Evolutionary conservation across 2,329 filamentous ascomycete species (phyloP), one percentile per base, ranked within the genome.

Genomic region (Dactylellina haptotyla): DNA sequence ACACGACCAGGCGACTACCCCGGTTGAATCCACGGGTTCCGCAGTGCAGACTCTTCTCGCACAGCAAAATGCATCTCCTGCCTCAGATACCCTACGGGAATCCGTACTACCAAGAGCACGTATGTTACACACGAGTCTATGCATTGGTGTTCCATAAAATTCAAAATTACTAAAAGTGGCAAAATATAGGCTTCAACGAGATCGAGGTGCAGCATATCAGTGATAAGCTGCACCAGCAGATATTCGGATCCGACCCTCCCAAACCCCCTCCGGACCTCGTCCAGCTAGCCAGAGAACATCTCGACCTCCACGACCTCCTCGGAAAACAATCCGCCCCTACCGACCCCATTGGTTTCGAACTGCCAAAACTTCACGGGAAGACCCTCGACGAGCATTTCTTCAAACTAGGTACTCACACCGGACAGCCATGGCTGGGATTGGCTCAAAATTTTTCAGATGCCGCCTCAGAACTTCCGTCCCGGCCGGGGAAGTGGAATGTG

Each of bases 151-250:
- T 12, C 18, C 1, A 2, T 28, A 2, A 20, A 23, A 6, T 23
- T 26, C 4, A 45, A n/a, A 20, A 9, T 20, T 9, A n/a, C 3
- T 41, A 4, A 12, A 16, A 41, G 6, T 41, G 9, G 12, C 32
- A 12, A 4, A 82, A 85, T 30, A 25, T 92, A 53, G 88, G 95
- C 76, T 92, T 90, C 83, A 99, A 96, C 82, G 91, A 96, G 77
- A 93, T 99, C 78, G 92, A 92, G 59, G 92, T 99, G 39, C 95
- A 99, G 82, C 94, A 98, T 79, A 84, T 99, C 77, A 97, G 93
- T 84, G 85, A 86, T 70, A 86, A 93, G 83, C 85, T 99, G 46
- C 91, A 94, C 80, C 80, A 86, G 1, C 95, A 98, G 81, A 83
- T 99, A 43, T 99, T 99, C 79, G 87, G 87, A 3, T 82, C 83